Evolutionary conservation across 1,139 yeast species (phyloP), one percentile per base, ranked within the genome.

Genomic region (Chernovozyma sophiae-reginae): DNA sequence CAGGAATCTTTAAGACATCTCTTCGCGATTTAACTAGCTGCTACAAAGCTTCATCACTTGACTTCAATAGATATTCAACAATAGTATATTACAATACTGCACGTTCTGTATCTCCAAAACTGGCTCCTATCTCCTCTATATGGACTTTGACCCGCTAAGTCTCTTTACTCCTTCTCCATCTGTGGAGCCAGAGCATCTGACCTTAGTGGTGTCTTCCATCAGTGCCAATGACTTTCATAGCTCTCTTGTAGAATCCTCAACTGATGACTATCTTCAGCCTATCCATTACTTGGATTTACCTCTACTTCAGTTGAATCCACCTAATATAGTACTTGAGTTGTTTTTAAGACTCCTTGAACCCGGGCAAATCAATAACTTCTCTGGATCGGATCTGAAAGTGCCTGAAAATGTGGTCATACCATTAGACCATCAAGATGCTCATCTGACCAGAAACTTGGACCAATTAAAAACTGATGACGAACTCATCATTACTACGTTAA

Each of bases 201-300:
- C n/a, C n/a, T n/a, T n/a, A n/a, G 6, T 25, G 6, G 14, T 5
- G n/a, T 13, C 27, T 5, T 13, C 13, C 27, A 25, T 13, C 5
- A 6, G 13, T 13, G 6, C 27, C 6, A 28, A 11, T 20, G 7
- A 18, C 18, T 7, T 5, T n/a, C 13, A 28, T 19, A 13, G 20
- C 6, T 14, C 31, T 15, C 8, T 7, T 10, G 19, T 28, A 5
- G 31, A 28, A 13, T 5, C 11, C 16, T 15, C 16, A 12, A 22
- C 14, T 12, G 33, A 20, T 10, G 53, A 50, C 15, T 57, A 52
- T 30, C 46, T 55, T 8, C 49, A 48, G 5, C 74, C 75, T 1
- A 47, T 81, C 14, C 86, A 83, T 48, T 57, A 70, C 0, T 66
- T 86, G 8, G 96, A 87, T 53, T 62, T 87, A 8, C 96, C 96